A percentile compares a stretch with the other conserved stretches of the same genome.
Evolutionary conservation across 371 early-diverging fungal species (phyloP).

Genomic region (Lichtheimia hyalospora): DNA sequence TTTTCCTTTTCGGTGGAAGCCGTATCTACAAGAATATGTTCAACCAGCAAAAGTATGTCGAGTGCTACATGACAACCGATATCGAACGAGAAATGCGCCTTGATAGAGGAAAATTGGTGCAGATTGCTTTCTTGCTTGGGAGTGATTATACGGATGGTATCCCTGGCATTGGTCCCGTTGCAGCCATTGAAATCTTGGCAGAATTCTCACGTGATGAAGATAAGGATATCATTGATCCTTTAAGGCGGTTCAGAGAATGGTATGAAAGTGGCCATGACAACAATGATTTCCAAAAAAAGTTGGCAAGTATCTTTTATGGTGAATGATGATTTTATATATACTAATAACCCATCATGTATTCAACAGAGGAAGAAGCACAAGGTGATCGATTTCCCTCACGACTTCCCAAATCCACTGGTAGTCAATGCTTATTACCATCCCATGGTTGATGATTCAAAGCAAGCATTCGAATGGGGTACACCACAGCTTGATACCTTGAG

Average conservation of each 20-base stretch:
- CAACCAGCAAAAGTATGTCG: constrained; percentile 84
- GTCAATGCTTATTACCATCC: constrained; percentile 83
- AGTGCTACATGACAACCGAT: constrained; percentile 70
- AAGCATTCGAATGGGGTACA: constrained; percentile 81
- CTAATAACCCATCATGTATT: constrained; percentile 5
- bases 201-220: constrained; percentile 58
- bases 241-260: constrained; percentile 64
- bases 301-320: constrained; percentile 50
- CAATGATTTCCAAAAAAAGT: constrained; percentile 53
- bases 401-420: constrained; percentile 82
- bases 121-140: constrained; percentile 91
- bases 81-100: constrained; percentile 74
- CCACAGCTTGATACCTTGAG: constrained; percentile 82
- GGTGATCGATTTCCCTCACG: constrained; percentile 58
- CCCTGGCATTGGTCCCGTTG: constrained; percentile 92
- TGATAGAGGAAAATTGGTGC: constrained; percentile 73
- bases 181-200: constrained; percentile 85
- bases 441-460: constrained; percentile 66
- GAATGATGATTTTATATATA: no score
- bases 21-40: constrained; percentile 96
- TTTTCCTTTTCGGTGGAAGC: constrained; percentile 94
- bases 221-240: constrained; percentile 28
- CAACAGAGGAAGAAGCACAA: constrained; percentile 50
- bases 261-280: constrained; percentile 52
- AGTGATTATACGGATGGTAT: constrained; percentile 99